Evolutionary conservation across 1,139 yeast genomes (phyloP).

Genomic region (Diutina siamensis): DNA sequence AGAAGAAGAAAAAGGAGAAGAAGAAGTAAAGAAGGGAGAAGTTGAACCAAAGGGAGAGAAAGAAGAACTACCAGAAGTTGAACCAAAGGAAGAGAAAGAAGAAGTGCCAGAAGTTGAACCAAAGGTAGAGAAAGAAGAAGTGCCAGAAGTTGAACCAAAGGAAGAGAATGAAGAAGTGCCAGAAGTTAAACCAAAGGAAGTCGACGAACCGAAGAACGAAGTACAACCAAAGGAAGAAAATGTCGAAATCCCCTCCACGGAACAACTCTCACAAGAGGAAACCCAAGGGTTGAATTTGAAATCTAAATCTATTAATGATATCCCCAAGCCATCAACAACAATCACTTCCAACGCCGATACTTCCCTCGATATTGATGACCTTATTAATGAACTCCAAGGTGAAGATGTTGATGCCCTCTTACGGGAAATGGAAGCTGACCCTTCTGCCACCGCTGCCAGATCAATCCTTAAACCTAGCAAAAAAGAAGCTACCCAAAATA

Average conservation of each 20-base stretch:
- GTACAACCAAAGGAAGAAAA: constrained; percentile 7
- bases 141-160: no score
- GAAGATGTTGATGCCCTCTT: constrained; percentile 1
- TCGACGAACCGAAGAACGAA: constrained; percentile 8
- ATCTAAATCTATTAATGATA: background rate
- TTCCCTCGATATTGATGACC: constrained; percentile 3
- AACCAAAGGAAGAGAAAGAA: constrained; percentile 10
- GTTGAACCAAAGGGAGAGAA: background rate
- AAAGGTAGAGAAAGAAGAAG: background rate
- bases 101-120: constrained; percentile 8
- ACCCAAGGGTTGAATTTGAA: background rate
- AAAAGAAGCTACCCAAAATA: background rate
- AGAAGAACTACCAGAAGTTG: constrained; percentile 7
- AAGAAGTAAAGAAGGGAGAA: constrained; percentile 9
- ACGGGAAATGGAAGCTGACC: background rate
- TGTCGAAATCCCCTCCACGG: background rate
- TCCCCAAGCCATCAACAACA: background rate
- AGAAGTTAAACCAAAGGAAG: background rate
- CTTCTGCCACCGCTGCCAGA: background rate
- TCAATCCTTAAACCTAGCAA: background rate
- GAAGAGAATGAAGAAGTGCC: constrained; percentile 12
- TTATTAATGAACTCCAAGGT: constrained; percentile 4
- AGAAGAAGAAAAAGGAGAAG: constrained; percentile 10
- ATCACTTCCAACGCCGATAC: background rate
- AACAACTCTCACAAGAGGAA: no score